phyloP scores from a whole-genome alignment of 2,329 filamentous ascomycete species.

The Monosporascus sp. region DNA sequence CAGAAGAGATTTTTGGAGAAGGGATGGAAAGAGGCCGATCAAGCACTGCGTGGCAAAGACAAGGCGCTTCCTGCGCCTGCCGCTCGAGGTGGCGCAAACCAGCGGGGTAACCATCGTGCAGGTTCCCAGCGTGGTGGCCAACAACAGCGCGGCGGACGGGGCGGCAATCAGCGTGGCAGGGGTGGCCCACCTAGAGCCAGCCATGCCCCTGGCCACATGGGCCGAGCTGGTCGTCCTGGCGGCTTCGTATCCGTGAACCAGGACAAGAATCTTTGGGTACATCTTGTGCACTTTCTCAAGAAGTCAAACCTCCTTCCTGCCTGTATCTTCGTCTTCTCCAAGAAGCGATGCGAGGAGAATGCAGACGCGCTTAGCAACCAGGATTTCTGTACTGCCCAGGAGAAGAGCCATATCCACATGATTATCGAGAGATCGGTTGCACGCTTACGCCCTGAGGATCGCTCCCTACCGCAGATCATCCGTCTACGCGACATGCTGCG shows the following conservation, averaged over 20 bases:
- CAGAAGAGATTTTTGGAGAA: slow-evolving; percentile 88
- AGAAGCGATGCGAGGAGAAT: slow-evolving; percentile 95
- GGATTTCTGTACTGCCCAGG: slow-evolving; percentile 86
- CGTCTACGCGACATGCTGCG: slow-evolving; percentile 79
- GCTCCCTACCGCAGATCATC: slow-evolving; percentile 85
- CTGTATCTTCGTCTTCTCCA: slow-evolving; percentile 98
- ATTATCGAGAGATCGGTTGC: slow-evolving; percentile 93
- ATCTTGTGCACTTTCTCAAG: slow-evolving; percentile 84
- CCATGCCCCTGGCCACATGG: slow-evolving; percentile 76
- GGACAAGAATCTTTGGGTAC: slow-evolving; percentile 95
- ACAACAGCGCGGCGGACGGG: slow-evolving; percentile 42
- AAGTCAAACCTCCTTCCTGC: slow-evolving; percentile 84
- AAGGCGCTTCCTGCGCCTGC: slow-evolving; percentile 46
- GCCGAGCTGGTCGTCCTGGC: slow-evolving; percentile 76
- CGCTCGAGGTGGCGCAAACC: slow-evolving; percentile 42
- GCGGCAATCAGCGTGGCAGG: slow-evolving; percentile 52
- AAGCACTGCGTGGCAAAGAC: slow-evolving; percentile 74
- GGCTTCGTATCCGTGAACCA: slow-evolving; percentile 86
- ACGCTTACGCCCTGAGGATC: slow-evolving; percentile 83
- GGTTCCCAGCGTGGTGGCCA: slow-evolving; percentile 44
- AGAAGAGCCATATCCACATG: slow-evolving; percentile 98
- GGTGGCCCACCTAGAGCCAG: slow-evolving; percentile 55
- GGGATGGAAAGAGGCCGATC: slow-evolving; percentile 92
- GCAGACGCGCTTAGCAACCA: slow-evolving; percentile 91
- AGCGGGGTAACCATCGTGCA: slow-evolving; percentile 48